Conservation (phyloP, 1,284 basidiomycete species). For the Takashimella koratensis region DNA sequence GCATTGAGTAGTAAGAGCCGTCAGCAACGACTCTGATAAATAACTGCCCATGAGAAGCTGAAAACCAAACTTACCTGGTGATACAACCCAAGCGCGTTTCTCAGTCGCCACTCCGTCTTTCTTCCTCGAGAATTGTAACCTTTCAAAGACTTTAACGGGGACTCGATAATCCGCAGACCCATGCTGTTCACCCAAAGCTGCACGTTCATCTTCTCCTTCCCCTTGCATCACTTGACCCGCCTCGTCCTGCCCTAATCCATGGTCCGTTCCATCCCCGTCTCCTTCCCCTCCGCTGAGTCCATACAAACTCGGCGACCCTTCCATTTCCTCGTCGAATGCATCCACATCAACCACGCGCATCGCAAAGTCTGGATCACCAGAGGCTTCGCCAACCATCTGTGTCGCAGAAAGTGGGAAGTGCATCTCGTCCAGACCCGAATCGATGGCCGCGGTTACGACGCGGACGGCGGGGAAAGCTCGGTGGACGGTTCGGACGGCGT, state of each 20-base stretch:
- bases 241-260: conserved; percentile 11
- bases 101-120: conserved; percentile 12
- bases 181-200: conserved; percentile 16
- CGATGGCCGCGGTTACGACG: conserved; percentile 78
- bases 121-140: conserved; percentile 19
- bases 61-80: conserved; percentile 28
- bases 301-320: too few relatives aligned
- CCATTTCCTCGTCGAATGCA: neutral
- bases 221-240: conserved; percentile 10
- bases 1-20: neutral
- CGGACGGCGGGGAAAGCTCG: conserved; percentile 76
- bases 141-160: neutral
- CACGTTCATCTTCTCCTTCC: conserved; percentile 2
- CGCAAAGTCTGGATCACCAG: conserved; percentile 42
- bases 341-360: conserved; percentile 20
- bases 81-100: conserved; percentile 47
- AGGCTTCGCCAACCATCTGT: conserved; percentile 32
- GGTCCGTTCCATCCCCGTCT: conserved; percentile 36
- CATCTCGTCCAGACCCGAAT: conserved; percentile 50
- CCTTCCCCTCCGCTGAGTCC: conserved; percentile 9
- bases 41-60: too few relatives aligned
- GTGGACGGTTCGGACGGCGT: conserved; percentile 72
- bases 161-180: conserved; percentile 19
- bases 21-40: too few relatives aligned
- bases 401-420: conserved; percentile 31